Evolutionary conservation across 2,329 filamentous ascomycete genomes (phyloP).

Genomic region (Ophiosphaerella herpotricha): DNA sequence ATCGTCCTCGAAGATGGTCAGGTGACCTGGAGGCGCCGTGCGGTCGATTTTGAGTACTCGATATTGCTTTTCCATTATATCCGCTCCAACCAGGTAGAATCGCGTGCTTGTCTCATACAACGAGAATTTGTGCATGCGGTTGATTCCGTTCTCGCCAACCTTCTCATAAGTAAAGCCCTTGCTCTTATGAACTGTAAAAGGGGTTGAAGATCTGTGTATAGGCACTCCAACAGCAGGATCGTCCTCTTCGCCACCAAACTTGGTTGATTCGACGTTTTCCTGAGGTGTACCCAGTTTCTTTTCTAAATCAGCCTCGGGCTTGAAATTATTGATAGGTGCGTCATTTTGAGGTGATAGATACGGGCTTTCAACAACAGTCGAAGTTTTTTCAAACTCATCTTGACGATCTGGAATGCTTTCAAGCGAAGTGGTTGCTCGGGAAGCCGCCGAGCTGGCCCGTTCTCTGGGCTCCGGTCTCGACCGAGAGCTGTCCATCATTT

Average conservation of each 20-base stretch:
- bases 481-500: slow-evolving; percentile 26
- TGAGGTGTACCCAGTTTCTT: slow-evolving; percentile 35
- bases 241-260: slow-evolving; percentile 49
- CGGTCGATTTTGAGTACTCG: slow-evolving; percentile 94
- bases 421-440: slow-evolving; percentile 28
- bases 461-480: slow-evolving; percentile 27
- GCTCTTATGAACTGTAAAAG: slow-evolving; percentile 43
- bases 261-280: slow-evolving; percentile 36
- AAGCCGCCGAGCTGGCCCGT: slow-evolving; percentile 28
- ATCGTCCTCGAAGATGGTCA: slow-evolving; percentile 90
- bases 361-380: slow-evolving; percentile 31
- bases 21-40: slow-evolving; percentile 75
- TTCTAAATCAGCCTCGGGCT: slow-evolving; percentile 38
- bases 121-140: slow-evolving; percentile 91
- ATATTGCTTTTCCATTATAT: slow-evolving; percentile 86
- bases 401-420: slow-evolving; percentile 32
- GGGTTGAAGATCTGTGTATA: slow-evolving; percentile 48
- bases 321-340: slow-evolving; percentile 30
- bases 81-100: slow-evolving; percentile 93
- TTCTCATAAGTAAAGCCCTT: slow-evolving; percentile 48
- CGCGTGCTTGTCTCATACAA: slow-evolving; percentile 92
- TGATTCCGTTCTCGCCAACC: slow-evolving; percentile 50
- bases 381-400: slow-evolving; percentile 33
- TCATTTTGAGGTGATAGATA: slow-evolving; percentile 30
- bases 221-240: slow-evolving; percentile 45